Conservation (phyloP, 2,329 filamentous ascomycete genomes). For the Cercospora zeina region DNA sequence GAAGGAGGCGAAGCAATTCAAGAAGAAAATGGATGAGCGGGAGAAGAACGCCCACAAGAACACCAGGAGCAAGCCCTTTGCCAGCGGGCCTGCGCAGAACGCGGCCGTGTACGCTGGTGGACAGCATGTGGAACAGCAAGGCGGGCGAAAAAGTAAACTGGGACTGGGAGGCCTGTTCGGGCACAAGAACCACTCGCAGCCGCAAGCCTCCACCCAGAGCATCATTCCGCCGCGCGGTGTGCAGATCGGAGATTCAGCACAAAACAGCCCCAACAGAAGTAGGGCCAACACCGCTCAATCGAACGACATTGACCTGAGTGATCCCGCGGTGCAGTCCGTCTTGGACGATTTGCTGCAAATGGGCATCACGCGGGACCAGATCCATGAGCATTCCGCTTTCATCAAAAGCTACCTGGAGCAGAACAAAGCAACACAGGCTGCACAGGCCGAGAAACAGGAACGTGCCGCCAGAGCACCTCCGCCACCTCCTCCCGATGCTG, state of each 20-base stretch:
- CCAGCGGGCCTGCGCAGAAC: slow-evolving; percentile 31
- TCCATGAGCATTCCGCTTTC: slow-evolving; percentile 66
- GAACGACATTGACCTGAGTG: slow-evolving; percentile 58
- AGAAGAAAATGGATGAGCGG: slow-evolving; percentile 80
- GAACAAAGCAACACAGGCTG: slow-evolving; percentile 55
- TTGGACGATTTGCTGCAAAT: slow-evolving; percentile 62
- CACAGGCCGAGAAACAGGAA: slow-evolving; percentile 49
- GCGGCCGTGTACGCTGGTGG: slow-evolving; percentile 16
- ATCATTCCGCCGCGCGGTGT: slow-evolving; percentile 52
- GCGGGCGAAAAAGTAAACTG: slow-evolving; percentile 26
- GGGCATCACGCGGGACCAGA: slow-evolving; percentile 69
- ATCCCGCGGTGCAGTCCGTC: slow-evolving; percentile 63
- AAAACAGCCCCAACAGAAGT: slow-evolving; percentile 32
- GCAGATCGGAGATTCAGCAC: slow-evolving; percentile 29
- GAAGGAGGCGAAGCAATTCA: slow-evolving; percentile 94
- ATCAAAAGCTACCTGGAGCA: slow-evolving; percentile 68
- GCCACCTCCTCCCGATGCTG: slow-evolving; percentile 57
- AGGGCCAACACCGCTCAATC: slow-evolving; percentile 36
- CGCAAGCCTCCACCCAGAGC: slow-evolving; percentile 48
- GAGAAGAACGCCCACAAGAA: slow-evolving; percentile 26
- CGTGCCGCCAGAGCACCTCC: slow-evolving; percentile 59
- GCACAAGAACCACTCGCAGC: slow-evolving; percentile 34
- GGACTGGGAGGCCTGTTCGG: slow-evolving; percentile 34
- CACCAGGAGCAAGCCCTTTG: slow-evolving; percentile 31
- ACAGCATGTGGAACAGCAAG: slow-evolving; percentile 20